phyloP scores from a whole-genome alignment of 108 stramenopile species.

The Nannochloropsis granulata region DNA sequence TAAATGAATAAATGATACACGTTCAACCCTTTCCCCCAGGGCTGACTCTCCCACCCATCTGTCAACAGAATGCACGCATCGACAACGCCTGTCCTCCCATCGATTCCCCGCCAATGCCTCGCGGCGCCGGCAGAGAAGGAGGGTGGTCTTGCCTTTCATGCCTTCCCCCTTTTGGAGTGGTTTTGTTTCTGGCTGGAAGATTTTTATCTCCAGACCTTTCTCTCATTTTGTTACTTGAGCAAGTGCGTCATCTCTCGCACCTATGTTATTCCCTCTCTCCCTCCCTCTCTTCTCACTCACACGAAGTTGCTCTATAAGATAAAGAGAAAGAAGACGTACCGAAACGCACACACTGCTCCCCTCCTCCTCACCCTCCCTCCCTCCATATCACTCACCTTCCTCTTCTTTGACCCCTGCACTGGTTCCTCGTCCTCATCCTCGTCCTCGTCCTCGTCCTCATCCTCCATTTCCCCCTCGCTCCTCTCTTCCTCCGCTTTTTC shows the following conservation, averaged over 20 bases:
- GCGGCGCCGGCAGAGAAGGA: neutral
- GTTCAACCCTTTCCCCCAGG: neutral
- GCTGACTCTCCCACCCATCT: neutral
- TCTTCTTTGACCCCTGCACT: neutral
- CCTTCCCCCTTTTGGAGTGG: constrained; percentile 25
- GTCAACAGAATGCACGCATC: neutral
- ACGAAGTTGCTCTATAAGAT: too few relatives aligned
- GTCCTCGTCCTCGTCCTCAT: constrained; percentile 1
- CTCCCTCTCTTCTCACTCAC: too few relatives aligned
- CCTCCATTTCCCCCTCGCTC: constrained; percentile 15
- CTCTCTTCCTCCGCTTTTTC: constrained; percentile 13
- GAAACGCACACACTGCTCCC: neutral
- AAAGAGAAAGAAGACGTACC: too few relatives aligned
- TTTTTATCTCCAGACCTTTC: neutral
- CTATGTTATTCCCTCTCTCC: too few relatives aligned
- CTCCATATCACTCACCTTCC: neutral
- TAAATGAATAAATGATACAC: too few relatives aligned
- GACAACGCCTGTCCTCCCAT: neutral
- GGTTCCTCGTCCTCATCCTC: constrained; percentile 17
- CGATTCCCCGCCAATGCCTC: neutral
- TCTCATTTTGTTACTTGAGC: too few relatives aligned
- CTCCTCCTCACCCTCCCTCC: neutral
- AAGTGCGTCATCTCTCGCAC: too few relatives aligned
- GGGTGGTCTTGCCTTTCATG: neutral
- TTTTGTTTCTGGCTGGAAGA: constrained; percentile 36